phyloP scores from a whole-genome alignment of 495 filamentous ascomycete species.

The Mytilinidion resinicola region DNA sequence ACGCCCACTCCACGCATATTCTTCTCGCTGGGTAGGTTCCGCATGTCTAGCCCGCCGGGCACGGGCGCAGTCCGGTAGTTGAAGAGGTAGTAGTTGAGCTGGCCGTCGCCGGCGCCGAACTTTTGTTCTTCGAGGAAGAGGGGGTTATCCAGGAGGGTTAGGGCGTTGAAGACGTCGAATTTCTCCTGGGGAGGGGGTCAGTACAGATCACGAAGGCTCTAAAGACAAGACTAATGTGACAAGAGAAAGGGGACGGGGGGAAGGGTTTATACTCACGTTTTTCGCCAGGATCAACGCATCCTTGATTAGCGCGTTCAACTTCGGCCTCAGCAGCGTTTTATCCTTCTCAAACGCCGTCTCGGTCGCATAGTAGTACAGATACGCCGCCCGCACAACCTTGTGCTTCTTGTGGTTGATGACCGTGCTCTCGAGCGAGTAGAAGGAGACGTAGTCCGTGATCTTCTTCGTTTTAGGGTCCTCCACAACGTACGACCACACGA shows the following conservation, averaged over 20 bases:
- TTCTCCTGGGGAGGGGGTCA: constrained; percentile 44
- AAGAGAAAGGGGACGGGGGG: background rate
- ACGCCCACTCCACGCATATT: constrained; percentile 81
- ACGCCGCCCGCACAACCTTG: constrained; percentile 72
- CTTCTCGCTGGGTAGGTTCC: constrained; percentile 65
- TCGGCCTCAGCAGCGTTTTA: constrained; percentile 53
- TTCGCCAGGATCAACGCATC: constrained; percentile 88
- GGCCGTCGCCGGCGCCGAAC: constrained; percentile 88
- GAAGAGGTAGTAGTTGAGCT: constrained; percentile 92
- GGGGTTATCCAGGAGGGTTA: constrained; percentile 87
- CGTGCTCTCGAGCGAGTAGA: constrained; percentile 89
- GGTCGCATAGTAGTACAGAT: constrained; percentile 92
- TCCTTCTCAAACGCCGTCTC: constrained; percentile 65
- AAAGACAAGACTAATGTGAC: too few relatives aligned
- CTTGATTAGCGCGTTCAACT: constrained; percentile 69
- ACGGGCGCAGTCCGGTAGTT: constrained; percentile 85
- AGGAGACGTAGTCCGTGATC: constrained; percentile 94
- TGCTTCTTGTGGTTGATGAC: constrained; percentile 77
- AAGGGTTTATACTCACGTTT: constrained; percentile 42
- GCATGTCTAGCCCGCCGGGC: constrained; percentile 72
- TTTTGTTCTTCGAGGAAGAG: constrained; percentile 89
- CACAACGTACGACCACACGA: constrained; percentile 87
- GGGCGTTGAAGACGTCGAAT: constrained; percentile 95
- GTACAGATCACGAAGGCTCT: background rate
- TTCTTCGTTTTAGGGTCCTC: constrained; percentile 68